Evolutionary conservation across 805 yeast genomes (phyloP).

Genomic region (Brettanomyces sp.): DNA sequence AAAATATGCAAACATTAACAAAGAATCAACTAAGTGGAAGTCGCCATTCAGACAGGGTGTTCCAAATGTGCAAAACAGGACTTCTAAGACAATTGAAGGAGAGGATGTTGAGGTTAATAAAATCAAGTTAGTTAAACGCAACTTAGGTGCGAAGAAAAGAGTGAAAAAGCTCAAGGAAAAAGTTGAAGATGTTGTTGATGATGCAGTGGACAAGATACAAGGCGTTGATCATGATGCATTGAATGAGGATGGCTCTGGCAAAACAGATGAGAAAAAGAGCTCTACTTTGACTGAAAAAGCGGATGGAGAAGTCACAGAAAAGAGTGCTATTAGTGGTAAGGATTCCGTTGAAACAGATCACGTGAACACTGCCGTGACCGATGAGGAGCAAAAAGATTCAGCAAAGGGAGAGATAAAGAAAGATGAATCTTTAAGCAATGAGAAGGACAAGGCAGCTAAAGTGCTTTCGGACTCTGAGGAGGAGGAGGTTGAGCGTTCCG

Average conservation of each 20-base stretch:
- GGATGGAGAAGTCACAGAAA: not conserved
- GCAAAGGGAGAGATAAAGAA: conserved; percentile 4
- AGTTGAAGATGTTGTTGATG: conserved; percentile 4
- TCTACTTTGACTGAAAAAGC: not conserved
- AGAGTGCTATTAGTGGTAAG: not conserved
- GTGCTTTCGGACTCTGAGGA: conserved; percentile 7
- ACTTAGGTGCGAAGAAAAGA: not conserved
- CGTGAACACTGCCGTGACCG: too few relatives aligned
- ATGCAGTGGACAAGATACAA: conserved; percentile 4
- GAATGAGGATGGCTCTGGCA: conserved; percentile 8
- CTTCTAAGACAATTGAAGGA: not conserved
- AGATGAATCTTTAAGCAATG: conserved; percentile 5
- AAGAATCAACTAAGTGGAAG: not conserved
- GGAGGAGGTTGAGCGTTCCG: conserved; percentile 5
- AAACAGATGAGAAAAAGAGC: conserved; percentile 1
- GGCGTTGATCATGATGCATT: conserved; percentile 5
- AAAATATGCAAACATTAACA: not conserved
- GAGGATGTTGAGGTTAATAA: not conserved
- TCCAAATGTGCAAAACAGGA: not conserved
- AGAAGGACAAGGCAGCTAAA: conserved; percentile 7
- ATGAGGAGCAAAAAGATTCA: not conserved
- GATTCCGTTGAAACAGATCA: not conserved
- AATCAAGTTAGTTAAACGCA: not conserved
- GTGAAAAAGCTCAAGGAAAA: conserved; percentile 4
- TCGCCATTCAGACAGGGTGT: not conserved